A percentile compares a stretch with the other conserved stretches of the same genome.
phyloP scores from a whole-genome alignment of 805 yeast species.

The Nakazawaea anatomiae region DNA sequence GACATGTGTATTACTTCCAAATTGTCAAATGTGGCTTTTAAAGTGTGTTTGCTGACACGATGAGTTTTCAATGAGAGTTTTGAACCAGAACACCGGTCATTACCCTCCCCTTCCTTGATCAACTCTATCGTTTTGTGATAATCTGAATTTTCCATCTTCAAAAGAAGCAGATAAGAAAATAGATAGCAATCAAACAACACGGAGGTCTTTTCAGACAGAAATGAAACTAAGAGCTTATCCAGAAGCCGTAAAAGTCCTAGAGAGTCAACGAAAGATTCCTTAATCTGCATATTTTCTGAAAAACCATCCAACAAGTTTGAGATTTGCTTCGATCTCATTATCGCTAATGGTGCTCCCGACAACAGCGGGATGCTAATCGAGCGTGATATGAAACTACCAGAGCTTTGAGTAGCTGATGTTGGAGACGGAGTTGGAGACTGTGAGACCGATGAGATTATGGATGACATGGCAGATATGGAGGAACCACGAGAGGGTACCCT shows the following conservation, averaged over 20 bases:
- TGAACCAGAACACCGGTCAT: too few relatives aligned
- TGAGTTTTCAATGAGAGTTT: conserved; percentile 3
- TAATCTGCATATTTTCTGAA: background rate
- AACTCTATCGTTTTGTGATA: background rate
- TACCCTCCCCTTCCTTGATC: background rate
- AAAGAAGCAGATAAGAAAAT: conserved; percentile 21
- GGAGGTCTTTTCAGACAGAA: conserved; percentile 11
- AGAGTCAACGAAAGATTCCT: conserved; percentile 14
- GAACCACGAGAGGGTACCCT: conserved; percentile 29
- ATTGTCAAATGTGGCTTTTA: conserved; percentile 8
- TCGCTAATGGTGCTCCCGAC: conserved; percentile 2
- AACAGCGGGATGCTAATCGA: background rate
- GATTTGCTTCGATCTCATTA: conserved; percentile 17
- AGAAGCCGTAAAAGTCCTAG: conserved; percentile 24
- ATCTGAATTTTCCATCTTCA: background rate
- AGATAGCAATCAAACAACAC: conserved; percentile 20
- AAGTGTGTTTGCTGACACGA: conserved; percentile 11
- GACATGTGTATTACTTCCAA: background rate
- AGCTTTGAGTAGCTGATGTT: background rate
- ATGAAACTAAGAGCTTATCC: conserved; percentile 17
- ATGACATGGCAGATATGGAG: conserved; percentile 24
- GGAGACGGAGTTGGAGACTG: conserved; percentile 13
- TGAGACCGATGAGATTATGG: conserved; percentile 26
- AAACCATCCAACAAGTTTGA: conserved; percentile 15
- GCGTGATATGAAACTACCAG: background rate